Evolutionary conservation across 345 rosid species (phyloP).

Genomic region (Gossypium sturtianum): DNA sequence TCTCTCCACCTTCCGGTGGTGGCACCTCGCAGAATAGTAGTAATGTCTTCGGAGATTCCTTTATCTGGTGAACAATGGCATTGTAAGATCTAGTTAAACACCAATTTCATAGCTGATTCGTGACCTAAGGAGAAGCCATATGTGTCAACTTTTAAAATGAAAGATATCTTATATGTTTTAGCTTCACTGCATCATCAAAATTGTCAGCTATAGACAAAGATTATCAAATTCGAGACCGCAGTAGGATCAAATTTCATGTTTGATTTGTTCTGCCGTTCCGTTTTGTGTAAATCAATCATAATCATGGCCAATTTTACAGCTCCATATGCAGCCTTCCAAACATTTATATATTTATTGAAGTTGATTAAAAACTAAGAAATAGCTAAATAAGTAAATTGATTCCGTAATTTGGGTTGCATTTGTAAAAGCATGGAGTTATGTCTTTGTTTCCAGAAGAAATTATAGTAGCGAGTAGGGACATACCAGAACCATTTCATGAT

Average conservation of each 20-base stretch:
- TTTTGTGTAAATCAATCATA: no score
- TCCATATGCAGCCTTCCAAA: no score
- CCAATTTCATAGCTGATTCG: neutral
- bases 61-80: slow-evolving; percentile 27
- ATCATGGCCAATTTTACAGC: no score
- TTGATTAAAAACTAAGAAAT: no score
- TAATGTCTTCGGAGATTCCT: slow-evolving; percentile 41
- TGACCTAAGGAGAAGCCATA: neutral
- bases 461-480: neutral
- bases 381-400: no score
- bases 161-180: neutral
- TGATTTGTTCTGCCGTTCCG: no score
- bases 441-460: neutral
- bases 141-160: neutral
- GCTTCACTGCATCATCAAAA: neutral
- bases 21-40: slow-evolving; percentile 57
- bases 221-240: neutral
- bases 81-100: neutral
- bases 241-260: neutral
- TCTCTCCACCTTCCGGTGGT: slow-evolving; percentile 61
- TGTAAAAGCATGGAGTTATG: neutral
- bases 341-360: no score
- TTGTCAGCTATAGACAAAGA: neutral
- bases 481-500: slow-evolving; percentile 69
- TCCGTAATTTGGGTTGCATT: no score